Evolutionary conservation across 768 basidiomycete genomes (phyloP), one percentile per base, ranked within the genome.

Genomic region (Boletus rubescentipes): DNA sequence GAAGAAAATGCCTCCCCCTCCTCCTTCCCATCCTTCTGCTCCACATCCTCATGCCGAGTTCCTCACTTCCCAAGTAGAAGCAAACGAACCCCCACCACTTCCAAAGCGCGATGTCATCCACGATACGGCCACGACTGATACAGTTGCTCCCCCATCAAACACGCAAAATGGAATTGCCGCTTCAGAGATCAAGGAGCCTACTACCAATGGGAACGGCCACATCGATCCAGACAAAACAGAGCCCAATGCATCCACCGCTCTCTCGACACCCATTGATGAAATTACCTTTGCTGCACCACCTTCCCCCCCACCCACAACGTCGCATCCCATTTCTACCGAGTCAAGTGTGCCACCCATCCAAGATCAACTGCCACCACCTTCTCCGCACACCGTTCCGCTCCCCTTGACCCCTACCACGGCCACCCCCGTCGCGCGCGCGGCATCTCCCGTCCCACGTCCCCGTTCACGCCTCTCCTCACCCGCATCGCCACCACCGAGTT

Each of bases 101-200:
- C 82, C 84, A 9, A 80, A 71, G 55, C 71, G 82, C 44, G 80
- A 68, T 38, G 72, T 73, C 54, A 73, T 73, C 3, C 74, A 77
- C 0, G 63, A 53, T 20, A 57, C 52, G 16, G 55, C 60, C 11
- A 54, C 59, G 9, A 53, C 41, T 34, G 51, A 67, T 41, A 16
- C 51, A 44, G 26, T 47, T 41, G 20, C 42, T 45, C 31, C 35
- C 2, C 21, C 36, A 12, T 35, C 53, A 36, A 20, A 40, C 48
- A 46, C 51, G 21, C 53, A 46, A 35, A 42, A 40, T 2, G 55
- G 18, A 10, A 16, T 20, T 29, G 12, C 10, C 7, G 18, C 41
- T 15, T 9, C 36, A n/a, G 66, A 54, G 8, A 18, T 14, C 16
- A 21, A n/a, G 10, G 61, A 58, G 21, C 34, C 46, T 36, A 21